Base-by-base conservation (phyloP, 164 flowering plant genomes). In the Malania oleifera region DNA sequence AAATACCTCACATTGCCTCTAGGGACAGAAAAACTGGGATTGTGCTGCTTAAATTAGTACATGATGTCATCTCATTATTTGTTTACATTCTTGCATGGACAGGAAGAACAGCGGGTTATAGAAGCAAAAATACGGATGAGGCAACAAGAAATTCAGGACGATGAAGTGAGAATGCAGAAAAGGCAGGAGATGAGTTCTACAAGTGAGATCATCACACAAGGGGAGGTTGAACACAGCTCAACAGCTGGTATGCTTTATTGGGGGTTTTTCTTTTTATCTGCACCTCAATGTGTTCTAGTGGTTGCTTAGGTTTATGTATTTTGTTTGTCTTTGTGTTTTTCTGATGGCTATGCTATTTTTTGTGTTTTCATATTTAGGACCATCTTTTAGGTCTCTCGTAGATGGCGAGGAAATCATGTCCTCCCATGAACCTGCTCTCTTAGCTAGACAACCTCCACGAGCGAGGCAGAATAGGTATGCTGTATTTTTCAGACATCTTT, bases 81-180 rank as follows among this genome's bases (percentile, higher is more conserved):
- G 13, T 23, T 20, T 5, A 28, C 25, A 18, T 52, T 56, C 18
- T 62, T 37, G 25, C 15, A 43, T 46, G 27, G 56, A 37, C 58
- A 95, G 99, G 99, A 95, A 78, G 99, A 95, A 64, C 97, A 91
- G 59, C 78, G 84, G 59, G 96, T 95, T 60, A 95, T 95, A 66
- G 99, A 95, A 79, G 99, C 99, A 13, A 82, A 89, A 79, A 93
- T 93, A 64, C 78, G 96, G 68, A 93, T 90, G 78, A 75, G 83
- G 52, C 89, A 81, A 64, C 86, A 86, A 56, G 97, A 93, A 69
- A 71, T 86, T 55, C 86, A 67, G 56, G 96, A 90, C 68, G 97
- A 91, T 23, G 87, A 93, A 73, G 89, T 82, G 56, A 81, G 84
- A 67, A 71, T 75, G 69, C 86, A 76, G 61, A 85, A 73, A 71